These are phyloP conservation scores for Colletotrichum neosansevieriae DNA, from an alignment of 2,329 filamentous ascomycete genomes.

Conservation along the genomic window DNA sequence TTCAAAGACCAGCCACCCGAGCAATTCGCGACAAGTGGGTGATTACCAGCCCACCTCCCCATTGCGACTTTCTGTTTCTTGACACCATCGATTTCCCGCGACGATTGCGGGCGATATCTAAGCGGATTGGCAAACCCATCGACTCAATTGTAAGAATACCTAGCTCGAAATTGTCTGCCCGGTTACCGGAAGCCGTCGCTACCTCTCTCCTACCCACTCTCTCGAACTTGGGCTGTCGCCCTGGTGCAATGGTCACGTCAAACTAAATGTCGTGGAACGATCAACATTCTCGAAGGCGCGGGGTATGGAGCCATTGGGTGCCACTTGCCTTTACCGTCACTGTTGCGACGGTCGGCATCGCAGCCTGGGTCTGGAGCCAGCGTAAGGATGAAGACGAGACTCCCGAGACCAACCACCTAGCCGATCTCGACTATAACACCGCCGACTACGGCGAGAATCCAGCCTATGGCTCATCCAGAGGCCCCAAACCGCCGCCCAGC, in stretches of 20 bases:
- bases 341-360: constrained; percentile 86
- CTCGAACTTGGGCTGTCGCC: constrained; percentile 28
- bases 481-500: constrained; percentile 53
- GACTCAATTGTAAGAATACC: neutral
- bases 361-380: constrained; percentile 95
- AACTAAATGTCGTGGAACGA: constrained; percentile 73
- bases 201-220: neutral
- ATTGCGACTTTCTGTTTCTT: constrained; percentile 18
- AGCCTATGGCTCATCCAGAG: constrained; percentile 57
- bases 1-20: constrained; percentile 39
- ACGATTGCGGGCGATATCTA: neutral
- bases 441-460: constrained; percentile 67
- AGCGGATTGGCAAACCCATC: neutral
- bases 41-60: constrained; percentile 27
- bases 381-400: constrained; percentile 80
- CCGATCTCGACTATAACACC: constrained; percentile 60
- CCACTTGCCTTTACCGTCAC: constrained; percentile 89
- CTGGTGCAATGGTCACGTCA: constrained; percentile 40
- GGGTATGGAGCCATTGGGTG: constrained; percentile 86
- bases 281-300: constrained; percentile 67
- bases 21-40: constrained; percentile 34
- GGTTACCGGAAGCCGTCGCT: too few relatives aligned
- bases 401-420: constrained; percentile 67
- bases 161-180: neutral
- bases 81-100: neutral